These are phyloP conservation scores for Lyophyllum semitale DNA, from an alignment of 768 basidiomycete genomes.

Conservation along the genomic window DNA sequence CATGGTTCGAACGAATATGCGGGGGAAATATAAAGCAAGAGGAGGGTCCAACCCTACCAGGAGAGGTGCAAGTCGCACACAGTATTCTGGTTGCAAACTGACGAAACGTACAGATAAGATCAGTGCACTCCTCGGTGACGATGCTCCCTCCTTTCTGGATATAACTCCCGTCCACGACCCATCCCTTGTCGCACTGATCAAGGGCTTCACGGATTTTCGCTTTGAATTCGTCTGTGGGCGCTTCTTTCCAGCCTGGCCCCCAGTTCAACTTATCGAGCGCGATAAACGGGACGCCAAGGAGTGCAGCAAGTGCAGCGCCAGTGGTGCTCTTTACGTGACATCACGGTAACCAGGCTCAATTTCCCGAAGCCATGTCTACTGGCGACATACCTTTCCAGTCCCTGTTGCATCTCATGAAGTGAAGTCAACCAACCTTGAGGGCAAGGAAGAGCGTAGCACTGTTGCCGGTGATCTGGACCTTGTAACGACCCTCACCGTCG, in stretches of 20 bases:
- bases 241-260: slow-evolving; percentile 48
- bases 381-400: slow-evolving; percentile 29
- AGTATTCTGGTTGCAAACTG: background rate
- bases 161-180: slow-evolving; percentile 59
- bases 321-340: slow-evolving; percentile 45
- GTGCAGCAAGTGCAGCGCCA: slow-evolving; percentile 39
- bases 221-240: slow-evolving; percentile 30
- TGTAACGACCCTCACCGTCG: slow-evolving; percentile 46
- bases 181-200: slow-evolving; percentile 36
- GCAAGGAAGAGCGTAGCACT: slow-evolving; percentile 15
- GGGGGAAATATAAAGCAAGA: slow-evolving; percentile 59
- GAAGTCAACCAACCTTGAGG: background rate
- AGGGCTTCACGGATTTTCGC: slow-evolving; percentile 30
- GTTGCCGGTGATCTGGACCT: slow-evolving; percentile 53
- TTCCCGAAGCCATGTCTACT: background rate
- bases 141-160: slow-evolving; percentile 26
- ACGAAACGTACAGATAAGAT: slow-evolving; percentile 51
- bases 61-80: background rate
- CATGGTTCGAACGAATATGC: slow-evolving; percentile 55
- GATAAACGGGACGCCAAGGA: slow-evolving; percentile 47
- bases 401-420: slow-evolving; percentile 15
- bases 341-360: background rate
- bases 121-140: slow-evolving; percentile 42
- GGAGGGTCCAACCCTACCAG: slow-evolving; percentile 69
- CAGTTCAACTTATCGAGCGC: slow-evolving; percentile 49